These are phyloP conservation scores for Tolypocladium inflatum DNA, from an alignment of 2,329 filamentous ascomycete species.

Conservation along the genomic window DNA sequence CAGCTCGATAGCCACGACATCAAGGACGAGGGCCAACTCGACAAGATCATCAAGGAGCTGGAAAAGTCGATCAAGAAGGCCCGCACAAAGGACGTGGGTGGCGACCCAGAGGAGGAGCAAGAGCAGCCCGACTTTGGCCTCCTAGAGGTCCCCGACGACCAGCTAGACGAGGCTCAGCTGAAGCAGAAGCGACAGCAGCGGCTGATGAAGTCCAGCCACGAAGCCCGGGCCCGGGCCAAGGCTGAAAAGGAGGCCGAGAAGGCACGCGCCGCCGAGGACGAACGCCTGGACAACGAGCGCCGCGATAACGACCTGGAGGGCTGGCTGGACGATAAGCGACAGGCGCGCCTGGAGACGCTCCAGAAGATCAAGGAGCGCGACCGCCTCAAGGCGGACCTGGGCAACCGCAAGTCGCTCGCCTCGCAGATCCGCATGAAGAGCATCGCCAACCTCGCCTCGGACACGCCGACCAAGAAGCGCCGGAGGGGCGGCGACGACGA, in stretches of 20 bases:
- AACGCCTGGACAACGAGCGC: constrained; percentile 72
- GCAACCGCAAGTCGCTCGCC: constrained; percentile 92
- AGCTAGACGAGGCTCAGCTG: constrained; percentile 81
- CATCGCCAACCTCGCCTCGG: constrained; percentile 89
- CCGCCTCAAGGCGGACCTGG: constrained; percentile 83
- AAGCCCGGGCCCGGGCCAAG: constrained; percentile 87
- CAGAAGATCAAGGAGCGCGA: constrained; percentile 90
- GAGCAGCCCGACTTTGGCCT: constrained; percentile 81
- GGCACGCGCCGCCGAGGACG: constrained; percentile 71
- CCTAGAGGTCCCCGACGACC: constrained; percentile 80
- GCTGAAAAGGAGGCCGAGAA: constrained; percentile 92
- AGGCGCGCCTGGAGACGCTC: constrained; percentile 59
- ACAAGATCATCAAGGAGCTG: constrained; percentile 76
- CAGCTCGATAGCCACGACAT: constrained; percentile 85
- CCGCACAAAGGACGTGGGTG: constrained; percentile 85
- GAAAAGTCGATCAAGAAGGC: constrained; percentile 86
- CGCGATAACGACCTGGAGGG: constrained; percentile 74
- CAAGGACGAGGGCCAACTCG: constrained; percentile 80
- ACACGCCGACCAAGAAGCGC: constrained; percentile 75
- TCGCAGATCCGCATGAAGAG: constrained; percentile 98
- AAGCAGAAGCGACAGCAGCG: constrained; percentile 92
- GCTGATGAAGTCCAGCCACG: constrained; percentile 88
- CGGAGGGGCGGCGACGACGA: constrained; percentile 86
- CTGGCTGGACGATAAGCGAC: constrained; percentile 78
- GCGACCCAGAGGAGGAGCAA: constrained; percentile 67